Percentiles rank a stretch among this genome's conserved stretches.
phyloP scores from a whole-genome alignment of 2,329 filamentous ascomycete genomes.

The Penicillium sp. region DNA sequence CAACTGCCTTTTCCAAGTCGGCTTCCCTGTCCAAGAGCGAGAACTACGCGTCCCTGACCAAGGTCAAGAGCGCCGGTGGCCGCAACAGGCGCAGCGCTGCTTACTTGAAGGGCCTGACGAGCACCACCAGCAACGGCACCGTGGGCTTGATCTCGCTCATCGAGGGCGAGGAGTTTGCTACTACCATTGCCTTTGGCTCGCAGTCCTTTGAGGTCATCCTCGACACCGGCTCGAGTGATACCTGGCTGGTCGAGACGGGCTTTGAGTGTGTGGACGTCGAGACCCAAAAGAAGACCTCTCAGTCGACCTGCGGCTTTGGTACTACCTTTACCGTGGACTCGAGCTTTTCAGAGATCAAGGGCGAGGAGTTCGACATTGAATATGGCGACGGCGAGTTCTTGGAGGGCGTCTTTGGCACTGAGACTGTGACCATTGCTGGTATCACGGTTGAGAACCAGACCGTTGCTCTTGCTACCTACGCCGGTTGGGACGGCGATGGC shows the following conservation, averaged over 20 bases:
- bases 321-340: conserved; percentile 19
- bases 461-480: conserved; percentile 44
- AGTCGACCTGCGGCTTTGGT: conserved; percentile 27
- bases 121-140: not conserved
- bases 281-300: conserved; percentile 36
- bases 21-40: not conserved
- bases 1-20: conserved; percentile 2
- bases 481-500: conserved; percentile 44
- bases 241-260: conserved; percentile 38
- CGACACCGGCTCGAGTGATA: conserved; percentile 49
- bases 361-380: conserved; percentile 24
- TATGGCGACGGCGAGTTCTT: conserved; percentile 22
- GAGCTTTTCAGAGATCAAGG: conserved; percentile 17
- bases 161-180: conserved; percentile 18
- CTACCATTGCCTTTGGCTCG: conserved; percentile 23
- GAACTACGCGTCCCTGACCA: conserved; percentile 11
- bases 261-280: conserved; percentile 34
- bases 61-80: not conserved
- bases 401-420: conserved; percentile 21
- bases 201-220: conserved; percentile 37
- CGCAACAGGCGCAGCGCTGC: conserved; percentile 10
- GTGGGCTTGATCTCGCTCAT: conserved; percentile 16
- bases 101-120: conserved; percentile 8
- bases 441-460: conserved; percentile 42
- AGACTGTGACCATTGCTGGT: conserved; percentile 36